Evolutionary conservation across 441 rosid genomes (phyloP).

Genomic region (Viola pubescens): DNA sequence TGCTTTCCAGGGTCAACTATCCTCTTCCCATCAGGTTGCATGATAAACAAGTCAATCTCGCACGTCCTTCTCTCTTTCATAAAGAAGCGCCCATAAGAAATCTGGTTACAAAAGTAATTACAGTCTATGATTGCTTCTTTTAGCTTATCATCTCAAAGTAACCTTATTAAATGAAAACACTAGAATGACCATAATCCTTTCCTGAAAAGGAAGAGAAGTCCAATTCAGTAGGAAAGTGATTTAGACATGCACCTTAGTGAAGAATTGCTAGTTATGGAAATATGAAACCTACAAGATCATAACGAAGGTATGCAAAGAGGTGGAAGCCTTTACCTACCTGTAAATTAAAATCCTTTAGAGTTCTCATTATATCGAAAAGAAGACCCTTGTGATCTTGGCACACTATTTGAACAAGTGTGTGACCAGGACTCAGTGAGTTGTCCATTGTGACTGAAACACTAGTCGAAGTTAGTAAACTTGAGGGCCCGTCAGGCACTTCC

Average conservation of each 20-base stretch:
- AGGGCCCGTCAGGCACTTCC: slow-evolving; percentile 33
- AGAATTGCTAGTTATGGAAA: too few species aligned
- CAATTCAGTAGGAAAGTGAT: neutral
- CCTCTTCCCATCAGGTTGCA: slow-evolving; percentile 79
- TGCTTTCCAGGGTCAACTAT: slow-evolving; percentile 76
- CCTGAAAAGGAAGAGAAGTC: neutral
- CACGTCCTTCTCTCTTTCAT: slow-evolving; percentile 46
- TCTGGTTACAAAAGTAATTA: slow-evolving; percentile 29
- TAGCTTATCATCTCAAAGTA: neutral
- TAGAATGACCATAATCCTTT: neutral
- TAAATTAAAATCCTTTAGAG: slow-evolving; percentile 77
- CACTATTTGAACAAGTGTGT: slow-evolving; percentile 71
- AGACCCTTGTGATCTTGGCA: slow-evolving; percentile 92
- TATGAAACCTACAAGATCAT: too few species aligned
- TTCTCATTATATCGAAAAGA: slow-evolving; percentile 82
- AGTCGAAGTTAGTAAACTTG: slow-evolving; percentile 29
- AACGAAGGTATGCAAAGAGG: too few species aligned
- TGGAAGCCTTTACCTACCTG: slow-evolving; percentile 40
- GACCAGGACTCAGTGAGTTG: slow-evolving; percentile 71
- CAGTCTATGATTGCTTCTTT: slow-evolving; percentile 6
- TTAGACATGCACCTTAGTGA: neutral
- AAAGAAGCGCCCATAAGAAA: slow-evolving; percentile 81
- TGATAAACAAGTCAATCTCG: slow-evolving; percentile 76
- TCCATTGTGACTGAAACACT: slow-evolving; percentile 57
- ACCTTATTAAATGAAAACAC: neutral